A percentile compares a stretch with the other conserved stretches of the same genome.
phyloP scores from a whole-genome alignment of 768 basidiomycete species.

The Mycena galericulata region DNA sequence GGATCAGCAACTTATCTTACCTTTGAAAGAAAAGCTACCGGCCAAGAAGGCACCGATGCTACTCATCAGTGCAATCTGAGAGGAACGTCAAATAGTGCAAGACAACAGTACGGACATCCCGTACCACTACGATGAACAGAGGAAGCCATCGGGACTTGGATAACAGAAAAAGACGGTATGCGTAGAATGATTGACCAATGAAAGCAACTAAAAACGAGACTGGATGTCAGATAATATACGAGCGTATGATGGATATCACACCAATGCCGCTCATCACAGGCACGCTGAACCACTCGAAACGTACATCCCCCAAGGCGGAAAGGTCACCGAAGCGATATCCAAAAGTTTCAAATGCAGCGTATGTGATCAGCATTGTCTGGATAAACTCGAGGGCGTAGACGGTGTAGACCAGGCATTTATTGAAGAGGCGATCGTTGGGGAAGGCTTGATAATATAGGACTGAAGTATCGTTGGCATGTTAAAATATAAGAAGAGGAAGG shows the following conservation, averaged over 20 bases:
- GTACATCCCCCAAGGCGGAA: not conserved
- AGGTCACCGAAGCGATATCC: not conserved
- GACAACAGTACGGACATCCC: not conserved
- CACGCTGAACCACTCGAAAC: not conserved
- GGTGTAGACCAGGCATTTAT: slow-evolving; percentile 3
- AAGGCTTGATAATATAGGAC: slow-evolving; percentile 31
- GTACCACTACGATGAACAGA: not conserved
- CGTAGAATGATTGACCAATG: not conserved
- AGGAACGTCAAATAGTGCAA: not conserved
- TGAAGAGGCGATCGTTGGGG: not conserved
- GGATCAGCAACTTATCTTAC: too few species aligned
- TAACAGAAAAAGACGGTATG: not conserved
- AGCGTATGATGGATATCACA: not conserved
- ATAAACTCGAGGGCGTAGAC: slow-evolving; percentile 16
- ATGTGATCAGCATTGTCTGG: slow-evolving; percentile 8
- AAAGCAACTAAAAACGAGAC: not conserved
- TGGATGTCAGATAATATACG: not conserved
- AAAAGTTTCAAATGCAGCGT: slow-evolving; percentile 6
- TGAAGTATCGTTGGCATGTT: not conserved
- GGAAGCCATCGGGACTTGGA: not conserved
- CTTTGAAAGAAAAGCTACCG: too few species aligned
- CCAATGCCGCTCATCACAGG: not conserved
- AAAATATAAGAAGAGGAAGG: not conserved
- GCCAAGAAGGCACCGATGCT: too few species aligned
- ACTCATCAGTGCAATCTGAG: not conserved